Percentiles rank a stretch among this genome's conserved stretches.
Conservation (phyloP, 208 protist genomes). For the Tritrichomonas foetus region DNA sequence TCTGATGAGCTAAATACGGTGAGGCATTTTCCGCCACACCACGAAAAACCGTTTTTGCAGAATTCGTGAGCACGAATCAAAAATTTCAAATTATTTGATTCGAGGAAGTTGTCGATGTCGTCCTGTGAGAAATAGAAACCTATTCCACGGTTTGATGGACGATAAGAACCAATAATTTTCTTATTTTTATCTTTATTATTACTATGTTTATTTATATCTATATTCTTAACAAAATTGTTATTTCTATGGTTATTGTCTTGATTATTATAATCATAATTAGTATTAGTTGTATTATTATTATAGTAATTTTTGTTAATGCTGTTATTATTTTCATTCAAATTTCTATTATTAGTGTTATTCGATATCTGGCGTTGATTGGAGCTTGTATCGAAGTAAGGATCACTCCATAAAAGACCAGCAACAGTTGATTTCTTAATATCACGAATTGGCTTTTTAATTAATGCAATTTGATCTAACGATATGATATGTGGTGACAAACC, state of each 20-base stretch:
- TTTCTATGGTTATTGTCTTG: too few species aligned
- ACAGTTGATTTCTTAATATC: background rate
- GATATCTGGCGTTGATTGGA: background rate
- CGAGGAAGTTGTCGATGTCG: background rate
- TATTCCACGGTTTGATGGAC: background rate
- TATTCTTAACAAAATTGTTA: too few species aligned
- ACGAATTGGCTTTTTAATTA: background rate
- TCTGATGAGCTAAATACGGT: background rate
- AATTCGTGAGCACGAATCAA: background rate
- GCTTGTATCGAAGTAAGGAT: background rate
- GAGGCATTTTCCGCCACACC: background rate
- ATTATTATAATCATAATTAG: too few species aligned
- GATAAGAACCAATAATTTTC: too few species aligned
- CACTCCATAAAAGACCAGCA: background rate
- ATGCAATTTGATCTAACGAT: background rate
- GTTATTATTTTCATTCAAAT: too few species aligned
- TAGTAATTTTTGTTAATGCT: too few species aligned
- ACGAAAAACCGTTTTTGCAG: background rate
- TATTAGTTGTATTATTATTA: too few species aligned
- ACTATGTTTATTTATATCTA: too few species aligned
- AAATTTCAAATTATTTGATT: background rate
- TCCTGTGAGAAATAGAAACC: background rate
- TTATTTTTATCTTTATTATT: too few species aligned
- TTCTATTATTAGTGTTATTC: too few species aligned
- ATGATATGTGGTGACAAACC: background rate